Evolutionary conservation across 352 stramenopile genomes (phyloP).

Genomic region (Pythium graminicola): DNA sequence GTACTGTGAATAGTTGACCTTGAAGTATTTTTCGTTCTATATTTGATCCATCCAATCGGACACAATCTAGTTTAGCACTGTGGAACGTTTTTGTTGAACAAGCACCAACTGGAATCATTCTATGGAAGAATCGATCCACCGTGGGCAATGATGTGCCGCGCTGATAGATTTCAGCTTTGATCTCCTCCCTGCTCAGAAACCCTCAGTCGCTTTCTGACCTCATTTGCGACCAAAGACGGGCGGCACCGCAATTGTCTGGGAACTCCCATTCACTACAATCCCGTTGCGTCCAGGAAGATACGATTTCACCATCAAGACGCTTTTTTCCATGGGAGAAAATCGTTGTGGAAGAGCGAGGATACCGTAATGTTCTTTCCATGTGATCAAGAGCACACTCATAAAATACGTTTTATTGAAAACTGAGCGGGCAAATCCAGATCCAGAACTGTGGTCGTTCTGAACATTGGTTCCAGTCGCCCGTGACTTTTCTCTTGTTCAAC

Average conservation of each 20-base stretch:
- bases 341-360: not conserved
- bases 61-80: not conserved
- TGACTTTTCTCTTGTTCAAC: too few relatives aligned
- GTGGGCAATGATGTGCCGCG: not conserved
- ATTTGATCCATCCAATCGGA: not conserved
- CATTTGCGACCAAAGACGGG: too few relatives aligned
- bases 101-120: not conserved
- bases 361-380: not conserved
- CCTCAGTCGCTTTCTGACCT: too few relatives aligned
- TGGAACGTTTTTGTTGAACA: not conserved
- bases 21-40: constrained; percentile 3
- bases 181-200: too few relatives aligned
- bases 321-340: not conserved
- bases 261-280: not conserved
- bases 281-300: too few relatives aligned
- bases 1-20: too few relatives aligned
- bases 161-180: not conserved
- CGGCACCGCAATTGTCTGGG: not conserved
- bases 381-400: too few relatives aligned
- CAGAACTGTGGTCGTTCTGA: too few relatives aligned
- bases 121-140: constrained; percentile 3
- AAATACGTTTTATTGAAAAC: too few relatives aligned
- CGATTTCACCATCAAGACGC: not conserved
- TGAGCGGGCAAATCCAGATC: too few relatives aligned
- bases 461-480: too few relatives aligned